Evolutionary conservation across 495 filamentous ascomycete genomes (phyloP), one percentile per base, ranked within the genome.

Genomic region (Stereocaulon alpinum): DNA sequence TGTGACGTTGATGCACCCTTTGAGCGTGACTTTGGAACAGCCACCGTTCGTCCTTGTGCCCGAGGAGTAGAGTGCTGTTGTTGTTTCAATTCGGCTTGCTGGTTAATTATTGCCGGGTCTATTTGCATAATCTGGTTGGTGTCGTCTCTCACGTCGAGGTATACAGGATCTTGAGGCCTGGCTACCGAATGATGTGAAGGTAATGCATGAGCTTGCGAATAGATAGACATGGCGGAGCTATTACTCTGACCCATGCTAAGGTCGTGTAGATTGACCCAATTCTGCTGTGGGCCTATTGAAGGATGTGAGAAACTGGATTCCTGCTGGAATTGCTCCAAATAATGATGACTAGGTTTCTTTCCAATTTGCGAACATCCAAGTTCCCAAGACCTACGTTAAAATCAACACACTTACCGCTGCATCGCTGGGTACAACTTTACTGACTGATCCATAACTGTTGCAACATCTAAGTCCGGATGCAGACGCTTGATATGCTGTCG

Each of bases 401-500:
- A 63, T 66, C 63, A 66, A 60, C 55, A 63, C 62, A 27, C 42
- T 60, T 37, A 10, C 37, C 22, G 11, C 30, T 52, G 53, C 29
- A 40, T 49, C 29, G 55, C 6, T 40, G 43, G 15, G 17, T 57
- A 34, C 30, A 61, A 24, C 24, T 24, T 22, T 22, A 64, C 76
- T 66, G 72, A 86, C 86, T 68, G 77, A 56, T 72, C 73, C 51
- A 83, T 68, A 24, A 86, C 76, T 15, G 69, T 62, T 6, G 80
- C 75, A 3, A 77, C 64, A 61, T 84, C 74, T 37, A 79, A 73
- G 4, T 79, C 75, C 22, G 69, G 67, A 71, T 98, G 92, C 67
- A 93, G 85, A n/a, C 87, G 82, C 58, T 77, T 79, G 47, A 95
- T 76, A 65, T 98, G 93, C 58, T 87, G 84, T 66, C 83, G 84